Evolutionary conservation across 495 filamentous ascomycete genomes (phyloP).

Genomic region (Aspergillus carlsbadensis): DNA sequence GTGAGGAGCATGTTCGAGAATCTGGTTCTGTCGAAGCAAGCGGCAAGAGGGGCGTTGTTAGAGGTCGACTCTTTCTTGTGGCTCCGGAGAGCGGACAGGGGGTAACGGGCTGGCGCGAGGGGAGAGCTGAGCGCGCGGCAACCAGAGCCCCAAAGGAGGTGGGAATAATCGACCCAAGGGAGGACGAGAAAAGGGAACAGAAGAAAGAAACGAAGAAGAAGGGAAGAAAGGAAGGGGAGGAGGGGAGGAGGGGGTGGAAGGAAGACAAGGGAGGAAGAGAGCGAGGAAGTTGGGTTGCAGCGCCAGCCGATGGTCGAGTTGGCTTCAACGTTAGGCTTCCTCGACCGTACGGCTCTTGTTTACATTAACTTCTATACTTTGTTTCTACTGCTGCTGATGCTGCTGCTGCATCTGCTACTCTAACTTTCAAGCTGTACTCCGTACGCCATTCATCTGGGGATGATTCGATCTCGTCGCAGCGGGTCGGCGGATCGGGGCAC

Average conservation of each 20-base stretch:
- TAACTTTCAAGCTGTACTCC: not conserved
- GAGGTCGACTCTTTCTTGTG: conserved; percentile 16
- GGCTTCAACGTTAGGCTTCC: not conserved
- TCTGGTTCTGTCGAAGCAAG: conserved; percentile 8
- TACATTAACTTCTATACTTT: not conserved
- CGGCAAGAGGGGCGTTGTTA: conserved; percentile 14
- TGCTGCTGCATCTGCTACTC: not conserved
- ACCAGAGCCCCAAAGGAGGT: conserved; percentile 14
- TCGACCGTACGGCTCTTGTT: not conserved
- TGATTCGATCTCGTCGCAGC: not conserved
- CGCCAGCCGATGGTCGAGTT: not conserved
- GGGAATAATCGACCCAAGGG: conserved; percentile 20
- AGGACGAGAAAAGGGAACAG: conserved; percentile 14
- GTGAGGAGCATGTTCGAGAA: conserved; percentile 25
- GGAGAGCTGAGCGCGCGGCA: conserved; percentile 17
- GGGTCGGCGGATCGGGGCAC: not conserved
- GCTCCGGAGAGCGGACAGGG: conserved; percentile 21
- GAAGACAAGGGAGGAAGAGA: not conserved
- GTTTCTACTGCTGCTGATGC: not conserved
- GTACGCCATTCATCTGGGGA: not conserved
- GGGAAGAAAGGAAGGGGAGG: conserved; percentile 2
- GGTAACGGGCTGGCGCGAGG: conserved; percentile 18
- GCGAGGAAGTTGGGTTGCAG: conserved; percentile 8
- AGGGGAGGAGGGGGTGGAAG: not conserved
- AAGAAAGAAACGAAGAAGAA: conserved; percentile 7